Conservation (phyloP, 257 asterid genomes). For the Knoxia roxburghii region DNA sequence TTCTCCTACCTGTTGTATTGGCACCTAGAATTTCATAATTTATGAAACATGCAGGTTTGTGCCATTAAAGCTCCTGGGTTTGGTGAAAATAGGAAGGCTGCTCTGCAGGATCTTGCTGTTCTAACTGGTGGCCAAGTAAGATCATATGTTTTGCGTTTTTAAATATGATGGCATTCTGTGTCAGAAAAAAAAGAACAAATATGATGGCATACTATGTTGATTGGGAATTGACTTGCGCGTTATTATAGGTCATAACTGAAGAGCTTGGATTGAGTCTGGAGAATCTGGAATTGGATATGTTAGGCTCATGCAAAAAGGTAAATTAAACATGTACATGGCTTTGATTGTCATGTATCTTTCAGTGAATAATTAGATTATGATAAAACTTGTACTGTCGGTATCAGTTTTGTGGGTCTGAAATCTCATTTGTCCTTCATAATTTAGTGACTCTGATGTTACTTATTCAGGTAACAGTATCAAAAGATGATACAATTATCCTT, state of each 20-base stretch:
- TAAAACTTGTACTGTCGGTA: neutral
- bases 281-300: conserved; percentile 70
- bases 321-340: neutral
- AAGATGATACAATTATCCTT: conserved; percentile 87
- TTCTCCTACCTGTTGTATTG: neutral
- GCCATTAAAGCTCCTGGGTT: conserved; percentile 97
- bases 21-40: neutral
- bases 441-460: neutral
- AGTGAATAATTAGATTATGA: neutral
- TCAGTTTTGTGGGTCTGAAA: neutral
- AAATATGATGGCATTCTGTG: neutral
- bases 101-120: conserved; percentile 77
- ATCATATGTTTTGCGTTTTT: neutral
- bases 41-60: conserved; percentile 51
- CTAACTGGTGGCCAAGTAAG: conserved; percentile 86
- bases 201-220: neutral
- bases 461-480: conserved; percentile 70
- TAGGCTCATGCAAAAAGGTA: conserved; percentile 93
- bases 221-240: neutral
- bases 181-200: too few relatives aligned
- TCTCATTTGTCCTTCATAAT: neutral
- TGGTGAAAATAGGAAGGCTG: conserved; percentile 86
- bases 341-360: neutral
- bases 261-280: conserved; percentile 89
- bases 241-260: conserved; percentile 68